Percentiles rank a stretch among this genome's conserved stretches.
These are phyloP conservation scores for Viola pubescens DNA, from an alignment of 441 rosid genomes.

Conservation along the genomic window DNA sequence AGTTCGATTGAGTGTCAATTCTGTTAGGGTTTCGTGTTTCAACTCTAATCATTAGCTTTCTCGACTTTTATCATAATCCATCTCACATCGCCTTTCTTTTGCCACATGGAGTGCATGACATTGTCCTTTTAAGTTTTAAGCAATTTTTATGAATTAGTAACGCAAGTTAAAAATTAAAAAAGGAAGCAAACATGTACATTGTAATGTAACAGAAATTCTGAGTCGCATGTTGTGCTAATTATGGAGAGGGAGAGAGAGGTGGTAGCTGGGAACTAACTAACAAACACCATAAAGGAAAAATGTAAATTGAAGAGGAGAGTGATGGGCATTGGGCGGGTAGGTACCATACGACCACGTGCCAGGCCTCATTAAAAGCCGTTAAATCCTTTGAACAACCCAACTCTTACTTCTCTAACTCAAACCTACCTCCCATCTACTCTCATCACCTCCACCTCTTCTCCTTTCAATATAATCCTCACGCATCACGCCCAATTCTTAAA, in stretches of 20 bases:
- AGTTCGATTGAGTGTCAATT: no score
- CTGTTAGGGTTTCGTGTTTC: no score
- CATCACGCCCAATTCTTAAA: background rate
- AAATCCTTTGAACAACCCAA: constrained; percentile 3
- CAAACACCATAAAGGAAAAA: background rate
- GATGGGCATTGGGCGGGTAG: background rate
- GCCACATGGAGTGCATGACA: no score
- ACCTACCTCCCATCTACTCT: constrained; percentile 40
- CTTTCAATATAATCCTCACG: background rate
- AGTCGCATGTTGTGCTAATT: no score
- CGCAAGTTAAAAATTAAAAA: background rate
- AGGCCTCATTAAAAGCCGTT: constrained; percentile 32
- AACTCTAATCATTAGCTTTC: no score
- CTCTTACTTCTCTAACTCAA: constrained; percentile 27
- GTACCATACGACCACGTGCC: constrained; percentile 41
- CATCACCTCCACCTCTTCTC: background rate
- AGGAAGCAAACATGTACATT: background rate
- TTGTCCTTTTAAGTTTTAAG: background rate
- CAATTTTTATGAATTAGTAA: background rate
- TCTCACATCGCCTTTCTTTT: no score
- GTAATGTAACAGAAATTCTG: no score
- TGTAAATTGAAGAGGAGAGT: background rate
- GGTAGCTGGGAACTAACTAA: constrained; percentile 37
- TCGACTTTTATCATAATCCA: no score
- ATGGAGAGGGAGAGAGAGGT: background rate